These are phyloP conservation scores for Pestalotiopsis sp. DNA, from an alignment of 2,329 filamentous ascomycete genomes.

Conservation along the genomic window DNA sequence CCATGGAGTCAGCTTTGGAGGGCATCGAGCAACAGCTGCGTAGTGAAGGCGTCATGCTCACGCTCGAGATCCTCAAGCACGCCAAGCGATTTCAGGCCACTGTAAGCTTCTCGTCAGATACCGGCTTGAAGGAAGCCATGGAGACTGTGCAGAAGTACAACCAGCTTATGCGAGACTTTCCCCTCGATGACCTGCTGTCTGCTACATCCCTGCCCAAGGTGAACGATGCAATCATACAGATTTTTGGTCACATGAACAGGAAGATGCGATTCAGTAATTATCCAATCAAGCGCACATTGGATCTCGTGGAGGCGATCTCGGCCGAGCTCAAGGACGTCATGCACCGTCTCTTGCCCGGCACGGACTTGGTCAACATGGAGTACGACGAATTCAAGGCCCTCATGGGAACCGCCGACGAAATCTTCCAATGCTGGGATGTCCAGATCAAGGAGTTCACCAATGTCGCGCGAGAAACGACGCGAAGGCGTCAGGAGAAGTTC, in stretches of 20 bases:
- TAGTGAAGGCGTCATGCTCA: constrained; percentile 86
- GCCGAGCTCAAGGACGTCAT: constrained; percentile 86
- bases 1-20: constrained; percentile 92
- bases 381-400: constrained; percentile 87
- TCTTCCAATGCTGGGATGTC: constrained; percentile 94
- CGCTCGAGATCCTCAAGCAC: constrained; percentile 92
- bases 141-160: constrained; percentile 99
- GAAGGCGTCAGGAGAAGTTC: constrained; percentile 94
- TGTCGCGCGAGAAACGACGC: constrained; percentile 90
- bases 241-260: constrained; percentile 95
- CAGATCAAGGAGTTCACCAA: constrained; percentile 98
- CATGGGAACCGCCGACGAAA: constrained; percentile 80
- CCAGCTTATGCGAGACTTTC: constrained; percentile 97
- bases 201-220: constrained; percentile 88
- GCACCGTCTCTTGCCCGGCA: constrained; percentile 83
- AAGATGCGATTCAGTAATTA: constrained; percentile 97
- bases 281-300: constrained; percentile 85
- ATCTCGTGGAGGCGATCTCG: constrained; percentile 96
- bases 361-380: constrained; percentile 86
- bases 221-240: constrained; percentile 83
- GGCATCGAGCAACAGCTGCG: constrained; percentile 87
- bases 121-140: constrained; percentile 91
- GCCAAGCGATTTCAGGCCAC: constrained; percentile 98
- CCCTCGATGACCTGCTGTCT: constrained; percentile 89
- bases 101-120: constrained; percentile 95